Conservation (phyloP, 257 asterid genomes). For the Sherardia arvensis region DNA sequence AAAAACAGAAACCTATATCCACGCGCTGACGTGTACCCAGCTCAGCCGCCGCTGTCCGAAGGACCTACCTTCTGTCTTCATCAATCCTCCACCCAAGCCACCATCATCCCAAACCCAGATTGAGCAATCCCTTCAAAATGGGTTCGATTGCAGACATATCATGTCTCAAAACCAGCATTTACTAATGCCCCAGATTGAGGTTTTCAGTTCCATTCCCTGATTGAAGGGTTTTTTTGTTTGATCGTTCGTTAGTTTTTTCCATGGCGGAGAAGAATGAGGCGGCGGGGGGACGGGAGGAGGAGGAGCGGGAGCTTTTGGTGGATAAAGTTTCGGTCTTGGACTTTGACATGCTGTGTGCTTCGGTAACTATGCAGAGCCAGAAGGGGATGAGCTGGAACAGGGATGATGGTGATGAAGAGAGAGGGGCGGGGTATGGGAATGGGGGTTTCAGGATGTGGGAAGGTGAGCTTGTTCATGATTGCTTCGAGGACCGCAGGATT, state of each 20-base stretch:
- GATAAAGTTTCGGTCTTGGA: slow-evolving; percentile 64
- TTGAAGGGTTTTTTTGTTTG: neutral
- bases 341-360: slow-evolving; percentile 77
- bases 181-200: neutral
- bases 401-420: slow-evolving; percentile 23
- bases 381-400: slow-evolving; percentile 64
- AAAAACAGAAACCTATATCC: neutral
- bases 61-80: neutral
- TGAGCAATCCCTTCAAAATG: neutral
- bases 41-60: slow-evolving; percentile 7
- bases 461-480: slow-evolving; percentile 71
- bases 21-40: slow-evolving; percentile 2
- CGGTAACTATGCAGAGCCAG: slow-evolving; percentile 77
- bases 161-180: neutral
- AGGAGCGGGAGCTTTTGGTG: slow-evolving; percentile 40
- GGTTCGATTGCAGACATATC: neutral
- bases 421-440: slow-evolving; percentile 13
- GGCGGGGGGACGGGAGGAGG: slow-evolving; percentile 30
- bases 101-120: neutral
- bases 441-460: slow-evolving; percentile 94
- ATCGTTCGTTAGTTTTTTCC: slow-evolving; percentile 7
- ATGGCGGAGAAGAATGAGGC: slow-evolving; percentile 32
- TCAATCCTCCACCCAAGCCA: slow-evolving; percentile 1
- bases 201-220: neutral
- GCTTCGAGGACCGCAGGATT: slow-evolving; percentile 58